phyloP scores from a whole-genome alignment of 495 filamentous ascomycete species.

The Hypoxylon fuscum region DNA sequence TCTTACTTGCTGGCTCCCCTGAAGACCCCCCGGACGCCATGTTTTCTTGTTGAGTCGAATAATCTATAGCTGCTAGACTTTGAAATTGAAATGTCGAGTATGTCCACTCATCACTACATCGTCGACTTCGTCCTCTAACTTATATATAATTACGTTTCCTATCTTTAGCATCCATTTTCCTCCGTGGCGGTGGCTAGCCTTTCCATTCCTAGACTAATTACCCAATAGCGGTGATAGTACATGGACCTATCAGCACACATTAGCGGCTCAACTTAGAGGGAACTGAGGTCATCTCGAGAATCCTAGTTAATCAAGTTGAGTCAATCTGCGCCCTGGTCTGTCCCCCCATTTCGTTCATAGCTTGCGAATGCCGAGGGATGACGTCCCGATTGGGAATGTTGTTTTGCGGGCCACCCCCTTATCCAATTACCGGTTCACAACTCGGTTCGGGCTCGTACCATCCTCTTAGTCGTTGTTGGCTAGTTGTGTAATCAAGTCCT shows the following conservation, averaged over 20 bases:
- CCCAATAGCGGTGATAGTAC: conserved; percentile 4
- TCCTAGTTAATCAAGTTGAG: conserved; percentile 26
- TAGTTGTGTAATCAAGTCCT: background rate
- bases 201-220: conserved; percentile 3
- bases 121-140: conserved; percentile 1
- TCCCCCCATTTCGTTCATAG: conserved; percentile 16
- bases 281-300: conserved; percentile 20
- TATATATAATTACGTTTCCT: conserved; percentile 23
- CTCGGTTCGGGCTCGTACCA: conserved; percentile 17
- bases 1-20: conserved; percentile 25
- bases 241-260: conserved; percentile 12
- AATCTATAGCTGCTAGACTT: background rate
- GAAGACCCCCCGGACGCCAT: conserved; percentile 24
- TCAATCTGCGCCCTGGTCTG: conserved; percentile 21
- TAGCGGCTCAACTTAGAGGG: conserved; percentile 1
- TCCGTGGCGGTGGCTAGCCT: conserved; percentile 9
- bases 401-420: conserved; percentile 15
- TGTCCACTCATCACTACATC: background rate
- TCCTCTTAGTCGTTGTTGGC: conserved; percentile 19
- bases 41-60: conserved; percentile 1
- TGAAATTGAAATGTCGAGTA: conserved; percentile 2
- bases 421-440: background rate
- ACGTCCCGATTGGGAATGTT: conserved; percentile 21
- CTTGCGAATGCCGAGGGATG: conserved; percentile 12
- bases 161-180: conserved; percentile 8